These are phyloP conservation scores for Dianthus caryophyllus DNA, from an alignment of 148 eudicot species.

Conservation along the genomic window DNA sequence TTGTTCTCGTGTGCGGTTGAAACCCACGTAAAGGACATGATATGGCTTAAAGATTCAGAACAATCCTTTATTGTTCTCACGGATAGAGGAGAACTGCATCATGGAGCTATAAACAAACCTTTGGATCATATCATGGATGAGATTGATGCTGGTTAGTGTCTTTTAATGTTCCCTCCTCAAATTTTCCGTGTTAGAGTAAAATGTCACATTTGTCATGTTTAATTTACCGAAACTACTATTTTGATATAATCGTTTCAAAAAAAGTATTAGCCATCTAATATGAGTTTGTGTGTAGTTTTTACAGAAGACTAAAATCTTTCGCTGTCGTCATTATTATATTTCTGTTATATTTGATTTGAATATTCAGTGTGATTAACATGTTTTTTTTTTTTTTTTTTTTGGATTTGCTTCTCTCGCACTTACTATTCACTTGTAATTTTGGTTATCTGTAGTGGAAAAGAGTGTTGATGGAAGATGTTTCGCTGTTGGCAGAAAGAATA, in stretches of 20 bases:
- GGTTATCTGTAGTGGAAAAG: constrained; percentile 77
- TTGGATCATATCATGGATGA: constrained; percentile 49
- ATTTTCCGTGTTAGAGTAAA: too few species aligned
- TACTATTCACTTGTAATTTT: constrained; percentile 9
- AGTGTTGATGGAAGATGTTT: constrained; percentile 53
- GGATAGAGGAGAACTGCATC: constrained; percentile 42
- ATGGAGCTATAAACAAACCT: constrained; percentile 52
- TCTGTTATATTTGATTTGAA: not conserved
- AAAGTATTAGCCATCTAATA: not conserved
- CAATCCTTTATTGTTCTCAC: constrained; percentile 57
- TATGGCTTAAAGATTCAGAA: constrained; percentile 52
- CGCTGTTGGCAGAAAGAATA: constrained; percentile 61
- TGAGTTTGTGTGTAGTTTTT: not conserved
- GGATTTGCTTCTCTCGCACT: not conserved
- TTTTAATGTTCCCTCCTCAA: not conserved
- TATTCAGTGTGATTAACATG: not conserved
- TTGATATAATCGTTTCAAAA: too few species aligned
- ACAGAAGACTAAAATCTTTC: not conserved
- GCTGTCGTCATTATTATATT: not conserved
- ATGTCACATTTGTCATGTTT: too few species aligned
- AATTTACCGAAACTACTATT: too few species aligned
- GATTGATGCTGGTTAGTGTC: constrained; percentile 71
- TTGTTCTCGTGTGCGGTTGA: constrained; percentile 50
- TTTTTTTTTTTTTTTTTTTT: not conserved
- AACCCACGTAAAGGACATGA: constrained; percentile 63